Conservation (phyloP, 2,329 filamentous ascomycete species). For the Ophiocordyceps robertsii region DNA sequence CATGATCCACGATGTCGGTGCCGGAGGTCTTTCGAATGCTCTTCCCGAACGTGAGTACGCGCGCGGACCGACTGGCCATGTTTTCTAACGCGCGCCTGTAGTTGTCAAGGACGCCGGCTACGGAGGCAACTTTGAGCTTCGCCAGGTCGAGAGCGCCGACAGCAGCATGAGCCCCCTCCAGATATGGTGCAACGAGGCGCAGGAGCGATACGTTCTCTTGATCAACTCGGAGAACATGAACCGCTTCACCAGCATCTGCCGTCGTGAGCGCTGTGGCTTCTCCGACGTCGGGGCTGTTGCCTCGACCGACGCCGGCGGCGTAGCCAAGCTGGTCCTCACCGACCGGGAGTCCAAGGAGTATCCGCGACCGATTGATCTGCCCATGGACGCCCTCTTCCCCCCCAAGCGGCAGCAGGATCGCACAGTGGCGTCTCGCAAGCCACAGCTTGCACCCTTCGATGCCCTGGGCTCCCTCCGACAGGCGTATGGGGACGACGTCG, state of each 20-base stretch:
- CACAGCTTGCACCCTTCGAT: constrained; percentile 60
- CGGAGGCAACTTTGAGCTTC: constrained; percentile 85
- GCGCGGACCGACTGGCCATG: background rate
- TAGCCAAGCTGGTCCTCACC: constrained; percentile 63
- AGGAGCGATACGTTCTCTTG: constrained; percentile 89
- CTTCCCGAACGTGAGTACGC: constrained; percentile 53
- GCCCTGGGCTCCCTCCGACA: constrained; percentile 50
- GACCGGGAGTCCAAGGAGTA: constrained; percentile 66
- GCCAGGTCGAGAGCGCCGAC: constrained; percentile 84
- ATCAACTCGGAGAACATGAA: constrained; percentile 73
- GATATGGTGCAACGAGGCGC: constrained; percentile 96
- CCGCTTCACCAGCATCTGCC: constrained; percentile 54
- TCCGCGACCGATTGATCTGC: constrained; percentile 73
- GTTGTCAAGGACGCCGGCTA: constrained; percentile 83
- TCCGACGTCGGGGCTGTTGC: constrained; percentile 77
- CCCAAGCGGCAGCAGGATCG: constrained; percentile 73
- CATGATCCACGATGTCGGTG: constrained; percentile 96
- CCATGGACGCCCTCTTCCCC: constrained; percentile 79
- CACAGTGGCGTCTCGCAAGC: constrained; percentile 55
- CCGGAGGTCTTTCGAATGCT: constrained; percentile 64
- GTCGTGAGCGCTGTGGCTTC: constrained; percentile 81
- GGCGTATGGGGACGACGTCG: constrained; percentile 40
- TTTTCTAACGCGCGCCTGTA: constrained; percentile 2
- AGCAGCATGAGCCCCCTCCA: constrained; percentile 87
- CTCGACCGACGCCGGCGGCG: constrained; percentile 45